Percentiles rank a stretch among this genome's conserved stretches.
phyloP scores from a whole-genome alignment of 345 rosid genomes.

The Microcos paniculata region DNA sequence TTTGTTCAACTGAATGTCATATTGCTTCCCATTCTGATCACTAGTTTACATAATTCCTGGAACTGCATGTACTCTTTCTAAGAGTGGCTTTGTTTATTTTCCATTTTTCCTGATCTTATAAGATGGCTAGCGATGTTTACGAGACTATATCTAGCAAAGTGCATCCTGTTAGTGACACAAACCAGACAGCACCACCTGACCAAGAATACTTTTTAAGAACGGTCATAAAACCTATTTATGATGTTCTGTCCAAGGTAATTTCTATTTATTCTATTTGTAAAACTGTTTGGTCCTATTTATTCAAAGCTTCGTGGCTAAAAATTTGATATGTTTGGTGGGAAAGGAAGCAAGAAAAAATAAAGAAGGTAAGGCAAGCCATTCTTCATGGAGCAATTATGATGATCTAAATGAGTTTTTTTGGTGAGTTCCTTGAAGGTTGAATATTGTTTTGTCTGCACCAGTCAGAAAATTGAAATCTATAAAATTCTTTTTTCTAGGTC shows the following conservation, averaged over 20 bases:
- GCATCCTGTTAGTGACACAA: constrained; percentile 49
- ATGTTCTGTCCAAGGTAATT: constrained; percentile 71
- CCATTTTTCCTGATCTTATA: constrained; percentile 12
- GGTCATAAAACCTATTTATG: constrained; percentile 80
- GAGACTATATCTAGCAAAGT: constrained; percentile 52
- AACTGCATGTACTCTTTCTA: not conserved
- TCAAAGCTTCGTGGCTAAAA: constrained; percentile 7
- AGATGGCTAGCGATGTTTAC: constrained; percentile 82
- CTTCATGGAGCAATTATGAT: constrained; percentile 97
- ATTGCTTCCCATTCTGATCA: not conserved
- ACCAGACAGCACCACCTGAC: constrained; percentile 49
- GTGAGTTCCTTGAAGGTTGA: constrained; percentile 39
- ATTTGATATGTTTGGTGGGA: constrained; percentile 23
- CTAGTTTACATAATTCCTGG: not conserved
- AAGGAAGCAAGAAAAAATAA: constrained; percentile 86
- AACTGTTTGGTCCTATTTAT: not conserved
- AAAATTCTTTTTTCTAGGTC: constrained; percentile 54
- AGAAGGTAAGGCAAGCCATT: constrained; percentile 87
- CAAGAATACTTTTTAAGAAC: constrained; percentile 76
- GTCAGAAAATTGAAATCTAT: not conserved
- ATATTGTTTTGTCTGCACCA: not conserved
- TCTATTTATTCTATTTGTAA: constrained; percentile 6
- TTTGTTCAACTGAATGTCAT: not conserved
- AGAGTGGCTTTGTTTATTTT: not conserved
- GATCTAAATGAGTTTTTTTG: constrained; percentile 97